These are phyloP conservation scores for Sarocladium brachiariae DNA, from an alignment of 2,329 filamentous ascomycete genomes.

Conservation along the genomic window DNA sequence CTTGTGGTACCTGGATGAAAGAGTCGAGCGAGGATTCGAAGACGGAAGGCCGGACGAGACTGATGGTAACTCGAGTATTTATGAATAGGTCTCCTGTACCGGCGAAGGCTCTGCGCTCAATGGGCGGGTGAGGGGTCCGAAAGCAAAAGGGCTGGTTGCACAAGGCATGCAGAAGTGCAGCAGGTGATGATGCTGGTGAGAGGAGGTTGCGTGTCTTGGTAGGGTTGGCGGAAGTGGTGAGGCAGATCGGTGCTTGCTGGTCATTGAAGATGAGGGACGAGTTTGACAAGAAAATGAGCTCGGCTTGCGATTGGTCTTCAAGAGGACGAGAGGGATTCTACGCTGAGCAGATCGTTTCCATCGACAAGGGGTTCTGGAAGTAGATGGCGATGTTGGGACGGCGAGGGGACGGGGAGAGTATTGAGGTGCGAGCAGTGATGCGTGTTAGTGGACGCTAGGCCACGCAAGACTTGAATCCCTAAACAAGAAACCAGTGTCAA, in stretches of 20 bases:
- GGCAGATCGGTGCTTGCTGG: background rate
- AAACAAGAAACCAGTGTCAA: background rate
- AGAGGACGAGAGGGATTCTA: too few species aligned
- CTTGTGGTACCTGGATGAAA: background rate
- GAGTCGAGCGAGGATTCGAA: background rate
- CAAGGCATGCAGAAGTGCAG: slow-evolving; percentile 3
- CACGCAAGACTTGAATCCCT: too few species aligned
- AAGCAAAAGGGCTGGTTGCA: background rate
- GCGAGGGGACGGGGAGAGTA: too few species aligned
- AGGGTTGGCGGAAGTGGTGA: background rate
- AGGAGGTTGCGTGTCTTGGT: background rate
- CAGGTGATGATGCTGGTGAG: slow-evolving; percentile 4
- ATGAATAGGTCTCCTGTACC: background rate
- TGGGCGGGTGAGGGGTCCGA: background rate
- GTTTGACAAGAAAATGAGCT: too few species aligned
- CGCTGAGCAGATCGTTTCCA: too few species aligned
- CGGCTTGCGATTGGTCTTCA: too few species aligned
- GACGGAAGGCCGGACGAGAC: background rate
- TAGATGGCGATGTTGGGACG: too few species aligned
- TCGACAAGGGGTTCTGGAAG: too few species aligned
- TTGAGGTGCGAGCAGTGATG: too few species aligned
- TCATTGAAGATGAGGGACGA: background rate
- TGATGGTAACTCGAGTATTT: background rate
- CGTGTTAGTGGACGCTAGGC: background rate
- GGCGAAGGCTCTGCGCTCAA: background rate